Conservation (phyloP, 1,284 basidiomycete genomes). For the Erythrobasidium hasegawianum region DNA sequence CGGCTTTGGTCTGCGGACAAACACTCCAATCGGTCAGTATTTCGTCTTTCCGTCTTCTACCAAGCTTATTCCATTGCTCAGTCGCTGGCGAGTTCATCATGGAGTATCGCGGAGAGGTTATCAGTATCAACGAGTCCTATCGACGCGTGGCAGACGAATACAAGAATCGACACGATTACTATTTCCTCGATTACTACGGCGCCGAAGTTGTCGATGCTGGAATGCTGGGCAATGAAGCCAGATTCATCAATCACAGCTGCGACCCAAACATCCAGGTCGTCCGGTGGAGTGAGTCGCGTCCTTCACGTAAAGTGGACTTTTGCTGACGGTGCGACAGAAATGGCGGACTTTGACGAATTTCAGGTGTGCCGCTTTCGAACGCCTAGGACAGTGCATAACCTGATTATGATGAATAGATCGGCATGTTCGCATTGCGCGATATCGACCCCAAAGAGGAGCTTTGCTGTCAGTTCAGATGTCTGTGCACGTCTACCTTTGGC, state of each 20-base stretch:
- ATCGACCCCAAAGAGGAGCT: conserved; percentile 53
- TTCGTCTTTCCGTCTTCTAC: background rate
- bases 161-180: conserved; percentile 49
- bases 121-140: conserved; percentile 44
- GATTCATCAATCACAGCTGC: conserved; percentile 51
- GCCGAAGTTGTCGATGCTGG: conserved; percentile 54
- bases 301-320: conserved; percentile 39
- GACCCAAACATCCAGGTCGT: conserved; percentile 51
- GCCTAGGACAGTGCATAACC: too few species aligned
- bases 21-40: conserved; percentile 46
- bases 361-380: conserved; percentile 48
- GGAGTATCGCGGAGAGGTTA: conserved; percentile 53
- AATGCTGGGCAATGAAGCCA: conserved; percentile 51
- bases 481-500: background rate
- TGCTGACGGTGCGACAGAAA: conserved; percentile 38
- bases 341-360: conserved; percentile 51
- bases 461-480: conserved; percentile 36
- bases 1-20: conserved; percentile 52
- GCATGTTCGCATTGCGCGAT: conserved; percentile 50
- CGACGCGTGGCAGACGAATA: conserved; percentile 40
- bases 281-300: conserved; percentile 47
- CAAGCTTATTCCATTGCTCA: background rate
- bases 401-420: conserved; percentile 34
- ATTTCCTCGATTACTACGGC: conserved; percentile 53
- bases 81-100: conserved; percentile 52